phyloP scores from a whole-genome alignment of 306 rosid genomes.

The Trifolium repens region DNA sequence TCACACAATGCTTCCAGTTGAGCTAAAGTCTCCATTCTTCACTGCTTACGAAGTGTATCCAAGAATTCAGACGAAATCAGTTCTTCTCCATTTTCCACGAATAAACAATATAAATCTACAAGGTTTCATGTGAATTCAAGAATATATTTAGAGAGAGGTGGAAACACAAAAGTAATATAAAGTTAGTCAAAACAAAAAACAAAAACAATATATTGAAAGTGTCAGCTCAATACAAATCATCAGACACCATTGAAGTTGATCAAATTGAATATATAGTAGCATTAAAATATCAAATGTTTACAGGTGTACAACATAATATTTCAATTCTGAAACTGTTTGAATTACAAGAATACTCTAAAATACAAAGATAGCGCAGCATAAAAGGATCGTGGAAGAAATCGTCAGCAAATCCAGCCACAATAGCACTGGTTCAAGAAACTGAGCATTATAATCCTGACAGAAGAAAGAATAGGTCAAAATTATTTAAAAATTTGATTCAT shows the following conservation, averaged over 20 bases:
- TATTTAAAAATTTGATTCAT: conserved; percentile 27
- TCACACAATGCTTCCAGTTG: conserved; percentile 59
- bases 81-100: conserved; percentile 43
- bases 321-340: conserved; percentile 49
- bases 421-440: conserved; percentile 45
- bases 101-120: conserved; percentile 48
- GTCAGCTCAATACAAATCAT: conserved; percentile 41
- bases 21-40: conserved; percentile 60
- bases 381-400: conserved; percentile 38
- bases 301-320: conserved; percentile 48
- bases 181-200: conserved; percentile 26
- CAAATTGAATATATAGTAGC: conserved; percentile 40
- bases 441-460: conserved; percentile 45
- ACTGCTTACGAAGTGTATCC: conserved; percentile 49
- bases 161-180: conserved; percentile 42
- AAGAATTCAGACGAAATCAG: conserved; percentile 50
- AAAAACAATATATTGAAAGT: conserved; percentile 36
- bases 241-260: conserved; percentile 38
- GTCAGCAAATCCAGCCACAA: conserved; percentile 45
- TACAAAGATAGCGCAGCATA: conserved; percentile 49
- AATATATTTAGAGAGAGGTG: conserved; percentile 44
- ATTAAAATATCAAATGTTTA: conserved; percentile 47
- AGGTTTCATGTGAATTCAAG: conserved; percentile 44
- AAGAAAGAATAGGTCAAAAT: conserved; percentile 31
- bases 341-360: conserved; percentile 53